Base-by-base conservation (phyloP, 2,329 filamentous ascomycete genomes). In the Cytospora chrysosperma region DNA sequence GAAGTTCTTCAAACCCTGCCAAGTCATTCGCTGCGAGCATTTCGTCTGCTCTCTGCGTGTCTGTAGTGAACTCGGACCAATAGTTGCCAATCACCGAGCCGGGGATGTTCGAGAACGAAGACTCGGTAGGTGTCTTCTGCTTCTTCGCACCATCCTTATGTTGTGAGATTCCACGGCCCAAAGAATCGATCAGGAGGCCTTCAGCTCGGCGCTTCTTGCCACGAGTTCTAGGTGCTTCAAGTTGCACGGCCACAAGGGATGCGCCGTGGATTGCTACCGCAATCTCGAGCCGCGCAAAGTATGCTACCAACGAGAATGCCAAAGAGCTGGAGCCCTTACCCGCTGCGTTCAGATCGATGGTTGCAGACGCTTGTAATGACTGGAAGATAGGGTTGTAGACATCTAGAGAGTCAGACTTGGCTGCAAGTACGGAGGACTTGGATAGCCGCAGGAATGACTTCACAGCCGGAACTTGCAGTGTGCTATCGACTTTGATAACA, bases 381-480 rank as follows among this genome's bases (percentile, higher is more conserved):
- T 78, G 83, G 72, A 87, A 93, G 64, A 88, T 85, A 37, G 88
- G 85, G 73, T 92, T 92, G 72, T 89, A 90, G 17, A 91, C 79
- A 50, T 78, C 81, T 49, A 90, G 82, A 0, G 81, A 79, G 12
- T 80, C 75, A 0, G 80, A 70, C 0, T 86, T 87, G n/a, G 85
- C 79, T 1, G 85, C 82, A 52, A 93, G 79, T 1, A 91, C 74
- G 5, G 89, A 85, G 9, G 88, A 86, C 62, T 83, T 84, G 9
- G 88, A 90, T 0, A 93, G 77, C 8, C 88, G 83, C 8, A 89
- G 72, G 69, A 92, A 91, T 2, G 88, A 89, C 24, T 79, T 78
- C 2, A 86, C 78, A 1, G 77, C 80, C 6, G 81, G 75, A 49
- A 83, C 76, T 7, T 79, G 75, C 28, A 88, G 77, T 17, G 76